Percentiles rank a stretch among this genome's conserved stretches.
Conservation (phyloP, 352 stramenopile species). For the Pilasporangium apinafurcum region DNA sequence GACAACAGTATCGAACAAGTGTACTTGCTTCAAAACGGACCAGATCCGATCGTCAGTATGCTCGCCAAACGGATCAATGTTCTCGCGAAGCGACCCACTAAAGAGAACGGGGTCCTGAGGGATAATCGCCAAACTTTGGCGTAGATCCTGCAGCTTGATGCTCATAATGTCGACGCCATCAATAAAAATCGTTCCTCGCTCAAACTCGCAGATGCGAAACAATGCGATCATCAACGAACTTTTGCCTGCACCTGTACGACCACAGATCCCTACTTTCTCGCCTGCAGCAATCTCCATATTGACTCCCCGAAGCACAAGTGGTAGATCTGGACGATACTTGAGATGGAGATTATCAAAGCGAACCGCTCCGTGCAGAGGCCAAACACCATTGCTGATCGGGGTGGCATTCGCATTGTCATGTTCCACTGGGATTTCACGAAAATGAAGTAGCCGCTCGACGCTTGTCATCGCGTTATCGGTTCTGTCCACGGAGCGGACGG, state of each 20-base stretch:
- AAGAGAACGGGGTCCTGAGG: conserved; percentile 88
- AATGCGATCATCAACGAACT: conserved; percentile 32
- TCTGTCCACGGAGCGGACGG: conserved; percentile 30
- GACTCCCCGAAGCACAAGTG: conserved; percentile 27
- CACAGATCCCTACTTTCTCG: conserved; percentile 49
- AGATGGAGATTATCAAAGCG: conserved; percentile 17
- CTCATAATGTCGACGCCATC: conserved; percentile 61
- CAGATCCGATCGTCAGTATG: not conserved
- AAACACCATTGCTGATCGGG: conserved; percentile 3
- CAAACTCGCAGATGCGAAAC: not conserved
- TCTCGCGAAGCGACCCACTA: conserved; percentile 83
- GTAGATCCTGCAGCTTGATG: conserved; percentile 17
- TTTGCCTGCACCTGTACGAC: conserved; percentile 35
- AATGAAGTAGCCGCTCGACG: conserved; percentile 30
- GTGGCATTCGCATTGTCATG: not conserved
- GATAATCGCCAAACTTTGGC: conserved; percentile 33
- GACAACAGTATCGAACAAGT: not conserved
- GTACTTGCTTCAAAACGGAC: not conserved
- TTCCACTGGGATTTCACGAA: conserved; percentile 3
- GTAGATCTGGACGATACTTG: conserved; percentile 27
- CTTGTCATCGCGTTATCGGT: conserved; percentile 40
- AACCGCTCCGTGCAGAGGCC: conserved; percentile 16
- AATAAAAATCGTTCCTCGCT: conserved; percentile 56
- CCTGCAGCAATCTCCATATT: conserved; percentile 19
- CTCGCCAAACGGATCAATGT: conserved; percentile 73